These are phyloP conservation scores for Vitis hybrid DNA, from an alignment of 177 flowering plant species.

Conservation along the genomic window DNA sequence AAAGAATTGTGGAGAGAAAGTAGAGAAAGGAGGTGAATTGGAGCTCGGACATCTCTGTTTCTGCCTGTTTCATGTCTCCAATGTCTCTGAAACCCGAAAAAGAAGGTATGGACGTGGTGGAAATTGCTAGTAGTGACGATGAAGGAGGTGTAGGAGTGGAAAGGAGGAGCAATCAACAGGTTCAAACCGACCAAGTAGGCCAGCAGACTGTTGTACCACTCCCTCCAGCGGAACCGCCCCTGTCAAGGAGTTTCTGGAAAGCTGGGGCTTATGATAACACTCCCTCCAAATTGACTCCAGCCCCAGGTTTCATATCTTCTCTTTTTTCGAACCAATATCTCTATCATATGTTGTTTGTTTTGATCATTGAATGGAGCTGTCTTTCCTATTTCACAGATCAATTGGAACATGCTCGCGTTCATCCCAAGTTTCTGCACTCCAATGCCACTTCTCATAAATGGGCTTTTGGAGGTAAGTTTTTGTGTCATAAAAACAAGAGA, in stretches of 20 bases:
- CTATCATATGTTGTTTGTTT: background rate
- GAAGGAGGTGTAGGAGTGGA: conserved; percentile 22
- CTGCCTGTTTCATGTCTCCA: background rate
- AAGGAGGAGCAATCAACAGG: background rate
- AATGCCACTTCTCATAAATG: conserved; percentile 87
- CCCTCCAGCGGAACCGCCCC: background rate
- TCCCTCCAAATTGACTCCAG: too few relatives aligned
- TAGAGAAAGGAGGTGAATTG: too few relatives aligned
- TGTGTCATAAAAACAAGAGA: too few relatives aligned
- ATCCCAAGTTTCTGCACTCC: conserved; percentile 79
- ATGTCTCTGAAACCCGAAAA: conserved; percentile 24
- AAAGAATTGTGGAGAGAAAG: too few relatives aligned
- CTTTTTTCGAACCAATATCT: too few relatives aligned
- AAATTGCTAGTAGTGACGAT: conserved; percentile 45
- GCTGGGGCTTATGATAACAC: too few relatives aligned
- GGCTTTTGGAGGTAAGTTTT: conserved; percentile 71
- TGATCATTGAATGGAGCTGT: background rate
- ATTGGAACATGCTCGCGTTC: conserved; percentile 72
- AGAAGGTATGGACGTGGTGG: conserved; percentile 22
- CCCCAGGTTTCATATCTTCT: too few relatives aligned
- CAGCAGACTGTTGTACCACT: background rate
- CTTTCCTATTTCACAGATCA: conserved; percentile 33
- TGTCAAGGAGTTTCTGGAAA: background rate
- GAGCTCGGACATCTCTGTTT: too few relatives aligned
- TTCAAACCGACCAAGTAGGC: too few relatives aligned